These are phyloP conservation scores for Eucalyptus sideroxylon DNA, from an alignment of 345 rosid genomes.

Conservation along the genomic window DNA sequence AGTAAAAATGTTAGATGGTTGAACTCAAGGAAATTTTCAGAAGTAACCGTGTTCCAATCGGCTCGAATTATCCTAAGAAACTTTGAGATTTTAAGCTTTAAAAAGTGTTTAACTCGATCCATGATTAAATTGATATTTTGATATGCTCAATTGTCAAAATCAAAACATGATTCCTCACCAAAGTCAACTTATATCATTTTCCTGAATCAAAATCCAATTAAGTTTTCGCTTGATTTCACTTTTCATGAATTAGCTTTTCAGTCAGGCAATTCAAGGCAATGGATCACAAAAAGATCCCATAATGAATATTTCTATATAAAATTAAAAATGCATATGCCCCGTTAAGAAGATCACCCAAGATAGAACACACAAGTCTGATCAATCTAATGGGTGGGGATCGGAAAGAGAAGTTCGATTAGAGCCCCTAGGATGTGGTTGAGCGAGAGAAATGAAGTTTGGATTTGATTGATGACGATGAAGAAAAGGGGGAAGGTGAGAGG, in stretches of 20 bases:
- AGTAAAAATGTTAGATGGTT: background rate
- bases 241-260: background rate
- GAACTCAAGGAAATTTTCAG: background rate
- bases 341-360: background rate
- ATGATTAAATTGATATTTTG: background rate
- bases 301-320: background rate
- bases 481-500: background rate
- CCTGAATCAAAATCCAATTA: background rate
- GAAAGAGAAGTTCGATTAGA: background rate
- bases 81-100: background rate
- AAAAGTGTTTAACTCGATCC: too few relatives aligned
- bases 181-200: background rate
- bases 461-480: background rate
- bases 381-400: background rate
- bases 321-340: background rate
- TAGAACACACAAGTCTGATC: background rate
- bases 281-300: background rate
- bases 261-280: background rate
- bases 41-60: background rate
- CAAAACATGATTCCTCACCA: background rate
- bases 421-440: background rate
- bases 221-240: too few relatives aligned
- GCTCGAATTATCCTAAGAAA: background rate
- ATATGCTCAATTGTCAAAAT: background rate
- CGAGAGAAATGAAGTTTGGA: background rate